A percentile compares a stretch with the other conserved stretches of the same genome.
Evolutionary conservation across 176 grass and related monocot genomes (phyloP).

Genomic region (Musa schizocarpa): DNA sequence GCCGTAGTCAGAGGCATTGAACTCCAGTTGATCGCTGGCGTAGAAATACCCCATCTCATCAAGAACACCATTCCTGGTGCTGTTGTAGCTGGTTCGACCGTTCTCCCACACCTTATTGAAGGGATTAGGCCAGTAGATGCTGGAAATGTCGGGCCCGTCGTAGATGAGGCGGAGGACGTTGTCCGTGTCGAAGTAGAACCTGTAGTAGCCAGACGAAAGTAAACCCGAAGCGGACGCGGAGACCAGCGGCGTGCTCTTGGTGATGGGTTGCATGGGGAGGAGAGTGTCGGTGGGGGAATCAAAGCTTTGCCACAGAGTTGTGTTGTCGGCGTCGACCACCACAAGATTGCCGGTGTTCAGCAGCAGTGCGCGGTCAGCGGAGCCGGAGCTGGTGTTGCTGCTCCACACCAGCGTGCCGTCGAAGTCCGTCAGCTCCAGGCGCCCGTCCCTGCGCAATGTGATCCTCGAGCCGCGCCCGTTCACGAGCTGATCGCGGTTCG

Average conservation of each 20-base stretch:
- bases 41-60: constrained; percentile 33
- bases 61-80: constrained; percentile 23
- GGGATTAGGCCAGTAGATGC: constrained; percentile 45
- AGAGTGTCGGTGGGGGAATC: constrained; percentile 44
- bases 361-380: constrained; percentile 6
- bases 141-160: constrained; percentile 25
- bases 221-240: constrained; percentile 25
- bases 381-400: constrained; percentile 11
- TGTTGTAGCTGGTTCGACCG: constrained; percentile 27
- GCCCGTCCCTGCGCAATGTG: constrained; percentile 6
- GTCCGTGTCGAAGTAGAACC: constrained; percentile 33
- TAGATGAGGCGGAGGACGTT: constrained; percentile 43
- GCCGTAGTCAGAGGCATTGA: constrained; percentile 42
- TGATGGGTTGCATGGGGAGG: constrained; percentile 34
- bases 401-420: constrained; percentile 27
- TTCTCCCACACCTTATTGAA: background rate
- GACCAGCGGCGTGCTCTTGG: constrained; percentile 26
- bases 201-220: constrained; percentile 36
- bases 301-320: constrained; percentile 31
- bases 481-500: constrained; percentile 44
- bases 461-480: constrained; percentile 42
- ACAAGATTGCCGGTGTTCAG: constrained; percentile 32
- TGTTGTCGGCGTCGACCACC: constrained; percentile 7
- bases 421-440: constrained; percentile 25
- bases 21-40: constrained; percentile 18